Evolutionary conservation across 495 filamentous ascomycete species (phyloP), one percentile per base, ranked within the genome.

Genomic region (Lasiosphaeria hispida): DNA sequence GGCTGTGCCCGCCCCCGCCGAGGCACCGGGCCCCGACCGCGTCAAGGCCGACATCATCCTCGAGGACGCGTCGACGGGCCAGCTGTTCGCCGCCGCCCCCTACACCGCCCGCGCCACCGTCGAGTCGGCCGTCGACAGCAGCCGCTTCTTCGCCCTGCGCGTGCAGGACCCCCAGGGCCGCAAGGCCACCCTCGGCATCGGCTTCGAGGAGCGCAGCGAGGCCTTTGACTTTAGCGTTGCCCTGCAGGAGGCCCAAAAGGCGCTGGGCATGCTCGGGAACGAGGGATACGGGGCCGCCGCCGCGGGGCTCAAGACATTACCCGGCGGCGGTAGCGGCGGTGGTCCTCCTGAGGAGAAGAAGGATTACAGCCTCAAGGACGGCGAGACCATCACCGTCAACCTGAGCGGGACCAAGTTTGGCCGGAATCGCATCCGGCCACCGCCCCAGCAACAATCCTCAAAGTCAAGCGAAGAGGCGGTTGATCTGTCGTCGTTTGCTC

Each of bases 331-430:
- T 2, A 30, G 23, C 23, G 23, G 23, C 2, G 5, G 23, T 30
- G 2, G 2, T 30, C 2, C 23, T 30, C 23, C 23, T 30, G 23
- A 30, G 2, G 23, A 30, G 23, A 30, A 30, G 23, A 30, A 30
- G 23, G 23, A 92, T 67, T 89, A 87, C 60, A 88, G 85, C 55
- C 64, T 94, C 45, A 93, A 93, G 72, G 88, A 90, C 57, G 90
- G 90, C 9, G 86, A 94, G 77, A 93, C 87, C 3, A 93, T 94
- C 50, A 88, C 85, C 39, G 83, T 94, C 45, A 90, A 88, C 68
- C 73, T 92, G 56, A 86, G 83, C 36, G 80, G 75, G 9, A 72
- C 67, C 34, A 74, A 76, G 36, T 75, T 77, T 51, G 80, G 76
- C 9, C 71, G 75, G 47, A 71, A 48, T 37, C 14, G 74, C 50